A percentile compares a stretch with the other conserved stretches of the same genome.
Conservation (phyloP, 2,329 filamentous ascomycete species). For the Rhynchosporium graminicola region DNA sequence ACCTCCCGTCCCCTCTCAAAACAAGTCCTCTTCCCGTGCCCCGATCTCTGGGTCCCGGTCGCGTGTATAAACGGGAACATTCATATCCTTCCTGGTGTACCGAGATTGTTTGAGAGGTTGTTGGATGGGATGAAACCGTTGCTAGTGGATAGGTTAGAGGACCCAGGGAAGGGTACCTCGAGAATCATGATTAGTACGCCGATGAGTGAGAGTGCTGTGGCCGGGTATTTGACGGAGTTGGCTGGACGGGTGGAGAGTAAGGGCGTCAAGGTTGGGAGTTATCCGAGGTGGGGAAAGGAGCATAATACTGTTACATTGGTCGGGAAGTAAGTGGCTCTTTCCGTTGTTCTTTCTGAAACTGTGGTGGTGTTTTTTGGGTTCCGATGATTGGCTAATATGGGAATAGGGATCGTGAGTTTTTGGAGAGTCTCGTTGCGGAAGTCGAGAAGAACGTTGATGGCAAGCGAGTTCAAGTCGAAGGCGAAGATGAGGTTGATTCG, state of each 20-base stretch:
- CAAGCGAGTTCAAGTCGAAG: conserved; percentile 67
- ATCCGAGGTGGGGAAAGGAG: conserved; percentile 87
- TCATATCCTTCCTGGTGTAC: conserved; percentile 89
- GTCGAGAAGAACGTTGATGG: conserved; percentile 78
- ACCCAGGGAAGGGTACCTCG: conserved; percentile 77
- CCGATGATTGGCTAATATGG: neutral
- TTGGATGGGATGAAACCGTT: conserved; percentile 74
- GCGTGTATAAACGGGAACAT: conserved; percentile 88
- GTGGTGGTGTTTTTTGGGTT: neutral
- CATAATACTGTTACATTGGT: conserved; percentile 90
- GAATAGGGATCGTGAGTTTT: conserved; percentile 67
- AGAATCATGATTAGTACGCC: conserved; percentile 86
- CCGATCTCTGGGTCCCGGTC: conserved; percentile 89
- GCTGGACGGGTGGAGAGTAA: conserved; percentile 70
- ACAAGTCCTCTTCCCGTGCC: conserved; percentile 76
- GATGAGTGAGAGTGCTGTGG: conserved; percentile 81
- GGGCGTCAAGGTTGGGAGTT: conserved; percentile 92
- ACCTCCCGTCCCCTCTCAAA: conserved; percentile 61
- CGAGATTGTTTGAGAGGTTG: conserved; percentile 75
- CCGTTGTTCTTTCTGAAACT: neutral
- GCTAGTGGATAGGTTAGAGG: conserved; percentile 68
- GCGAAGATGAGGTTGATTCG: conserved; percentile 47
- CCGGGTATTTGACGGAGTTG: conserved; percentile 78
- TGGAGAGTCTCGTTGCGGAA: conserved; percentile 78
- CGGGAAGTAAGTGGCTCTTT: conserved; percentile 49